Conservation (phyloP, 768 basidiomycete genomes). For the Clitopilus passeckerianus region DNA sequence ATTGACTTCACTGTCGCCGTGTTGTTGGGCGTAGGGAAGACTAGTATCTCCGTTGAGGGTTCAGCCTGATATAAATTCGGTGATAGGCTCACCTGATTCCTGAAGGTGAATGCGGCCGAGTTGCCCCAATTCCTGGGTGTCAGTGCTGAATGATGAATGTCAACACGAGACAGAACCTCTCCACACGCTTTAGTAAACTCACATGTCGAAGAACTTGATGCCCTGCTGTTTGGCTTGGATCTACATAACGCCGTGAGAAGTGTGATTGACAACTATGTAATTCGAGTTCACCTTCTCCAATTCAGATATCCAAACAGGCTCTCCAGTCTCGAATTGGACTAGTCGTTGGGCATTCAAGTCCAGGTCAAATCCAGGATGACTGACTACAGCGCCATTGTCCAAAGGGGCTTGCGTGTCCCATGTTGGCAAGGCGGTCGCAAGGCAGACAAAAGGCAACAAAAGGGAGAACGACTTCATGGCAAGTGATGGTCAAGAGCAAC, state of each 20-base stretch:
- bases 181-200: constrained; percentile 13
- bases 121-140: constrained; percentile 57
- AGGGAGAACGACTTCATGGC: constrained; percentile 46
- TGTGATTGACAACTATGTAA: neutral
- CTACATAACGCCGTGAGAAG: constrained; percentile 29
- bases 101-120: constrained; percentile 29
- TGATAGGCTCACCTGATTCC: constrained; percentile 29
- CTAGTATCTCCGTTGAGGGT: constrained; percentile 23
- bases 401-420: constrained; percentile 35
- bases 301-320: constrained; percentile 81
- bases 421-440: constrained; percentile 37
- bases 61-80: constrained; percentile 15
- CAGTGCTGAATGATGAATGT: constrained; percentile 47
- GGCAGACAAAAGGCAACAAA: constrained; percentile 38
- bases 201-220: constrained; percentile 87
- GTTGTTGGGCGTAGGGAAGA: constrained; percentile 56
- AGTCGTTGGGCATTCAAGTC: constrained; percentile 71
- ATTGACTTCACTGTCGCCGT: constrained; percentile 54
- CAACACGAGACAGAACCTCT: too few species aligned
- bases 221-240: constrained; percentile 75
- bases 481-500: constrained; percentile 1
- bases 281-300: constrained; percentile 65
- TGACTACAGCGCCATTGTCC: constrained; percentile 15
- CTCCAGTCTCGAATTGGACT: constrained; percentile 67
- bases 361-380: constrained; percentile 59